Percentiles rank a stretch among this genome's conserved stretches.
phyloP scores from a whole-genome alignment of 495 filamentous ascomycete genomes.

The Collariella sp. region DNA sequence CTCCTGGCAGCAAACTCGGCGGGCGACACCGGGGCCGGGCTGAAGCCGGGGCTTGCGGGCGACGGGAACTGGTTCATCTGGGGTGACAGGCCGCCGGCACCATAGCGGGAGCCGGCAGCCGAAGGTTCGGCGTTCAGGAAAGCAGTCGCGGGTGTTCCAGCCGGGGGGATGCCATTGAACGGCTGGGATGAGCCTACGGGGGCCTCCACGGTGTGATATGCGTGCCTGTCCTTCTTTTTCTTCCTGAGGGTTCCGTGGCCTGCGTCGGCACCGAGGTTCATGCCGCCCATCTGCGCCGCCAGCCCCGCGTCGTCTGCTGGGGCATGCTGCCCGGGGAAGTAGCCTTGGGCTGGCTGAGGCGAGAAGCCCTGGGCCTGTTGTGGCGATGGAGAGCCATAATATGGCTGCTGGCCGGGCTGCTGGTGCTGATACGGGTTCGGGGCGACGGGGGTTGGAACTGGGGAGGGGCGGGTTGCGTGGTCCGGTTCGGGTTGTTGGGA shows the following conservation, averaged over 20 bases:
- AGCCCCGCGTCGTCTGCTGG: constrained; percentile 48
- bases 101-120: constrained; percentile 26
- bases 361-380: constrained; percentile 32
- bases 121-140: constrained; percentile 60
- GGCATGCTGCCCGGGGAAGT: constrained; percentile 22
- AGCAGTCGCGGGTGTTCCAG: constrained; percentile 50
- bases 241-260: constrained; percentile 44
- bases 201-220: constrained; percentile 78
- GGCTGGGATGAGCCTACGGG: constrained; percentile 53
- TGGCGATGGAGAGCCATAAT: constrained; percentile 33
- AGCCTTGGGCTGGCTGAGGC: constrained; percentile 24
- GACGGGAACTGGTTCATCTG: constrained; percentile 54
- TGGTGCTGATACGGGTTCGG: constrained; percentile 57
- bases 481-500: constrained; percentile 52
- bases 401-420: constrained; percentile 36
- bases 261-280: constrained; percentile 60
- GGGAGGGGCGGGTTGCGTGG: constrained; percentile 48
- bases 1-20: constrained; percentile 50
- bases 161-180: constrained; percentile 57
- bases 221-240: constrained; percentile 92
- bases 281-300: constrained; percentile 76
- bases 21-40: constrained; percentile 45
- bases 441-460: constrained; percentile 46
- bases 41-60: constrained; percentile 50
- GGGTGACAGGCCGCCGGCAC: constrained; percentile 42